phyloP scores from a whole-genome alignment of 176 grass and related monocot genomes.

The Aegilops longissima region DNA sequence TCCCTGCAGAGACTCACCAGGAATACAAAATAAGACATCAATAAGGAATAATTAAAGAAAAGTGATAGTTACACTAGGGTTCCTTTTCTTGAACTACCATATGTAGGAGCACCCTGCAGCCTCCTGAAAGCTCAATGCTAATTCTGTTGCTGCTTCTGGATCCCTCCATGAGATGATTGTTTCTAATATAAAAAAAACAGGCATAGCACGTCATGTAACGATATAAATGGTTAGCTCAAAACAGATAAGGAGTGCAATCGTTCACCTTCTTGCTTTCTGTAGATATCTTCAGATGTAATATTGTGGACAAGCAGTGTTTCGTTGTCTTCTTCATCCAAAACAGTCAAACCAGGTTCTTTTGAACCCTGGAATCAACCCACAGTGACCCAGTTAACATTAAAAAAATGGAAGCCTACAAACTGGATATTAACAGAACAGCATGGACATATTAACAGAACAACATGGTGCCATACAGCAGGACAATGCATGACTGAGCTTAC shows the following conservation, averaged over 20 bases:
- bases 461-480: conserved; percentile 10
- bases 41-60: conserved; percentile 13
- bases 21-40: conserved; percentile 20
- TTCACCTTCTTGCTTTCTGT: conserved; percentile 97
- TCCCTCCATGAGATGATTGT: conserved; percentile 98
- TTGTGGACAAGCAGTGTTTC: conserved; percentile 71
- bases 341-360: conserved; percentile 80
- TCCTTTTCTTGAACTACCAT: conserved; percentile 58
- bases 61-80: conserved; percentile 20
- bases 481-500: background rate
- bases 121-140: conserved; percentile 96
- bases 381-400: background rate
- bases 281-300: conserved; percentile 83
- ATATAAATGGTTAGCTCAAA: background rate
- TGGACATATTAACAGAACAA: background rate
- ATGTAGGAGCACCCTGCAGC: conserved; percentile 94
- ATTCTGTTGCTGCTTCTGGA: conserved; percentile 73
- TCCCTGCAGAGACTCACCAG: conserved; percentile 64
- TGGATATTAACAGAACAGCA: background rate
- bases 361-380: conserved; percentile 55
- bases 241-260: background rate
- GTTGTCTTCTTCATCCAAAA: conserved; percentile 89
- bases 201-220: background rate
- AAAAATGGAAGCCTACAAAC: conserved; percentile 27
- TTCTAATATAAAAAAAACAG: conserved; percentile 48